Conservation (phyloP, 192 early-diverging fungal species). For the Coemansia sp. region DNA sequence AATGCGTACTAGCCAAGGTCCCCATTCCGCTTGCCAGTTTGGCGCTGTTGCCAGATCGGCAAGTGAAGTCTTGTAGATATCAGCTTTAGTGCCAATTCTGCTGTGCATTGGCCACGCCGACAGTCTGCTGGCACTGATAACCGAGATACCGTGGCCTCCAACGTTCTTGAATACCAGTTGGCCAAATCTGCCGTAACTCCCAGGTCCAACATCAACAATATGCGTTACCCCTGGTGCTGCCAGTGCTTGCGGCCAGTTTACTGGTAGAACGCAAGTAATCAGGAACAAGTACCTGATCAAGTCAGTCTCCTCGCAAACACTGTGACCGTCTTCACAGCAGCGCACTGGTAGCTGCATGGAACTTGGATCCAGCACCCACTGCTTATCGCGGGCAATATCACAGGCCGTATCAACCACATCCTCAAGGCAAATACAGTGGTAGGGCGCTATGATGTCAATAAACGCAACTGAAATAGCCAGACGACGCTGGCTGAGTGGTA, state of each 20-base stretch:
- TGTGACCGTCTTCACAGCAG: constrained; percentile 78
- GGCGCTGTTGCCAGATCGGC: constrained; percentile 67
- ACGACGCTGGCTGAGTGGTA: constrained; percentile 81
- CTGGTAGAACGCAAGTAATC: constrained; percentile 65
- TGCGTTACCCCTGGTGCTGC: constrained; percentile 66
- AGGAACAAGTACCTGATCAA: constrained; percentile 67
- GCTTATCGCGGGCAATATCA: constrained; percentile 16
- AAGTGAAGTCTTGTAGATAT: constrained; percentile 69
- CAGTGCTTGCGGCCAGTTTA: constrained; percentile 62
- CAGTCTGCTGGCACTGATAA: constrained; percentile 29
- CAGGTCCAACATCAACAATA: constrained; percentile 92
- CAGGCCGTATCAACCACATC: background rate
- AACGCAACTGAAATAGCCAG: constrained; percentile 75
- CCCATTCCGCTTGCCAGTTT: constrained; percentile 85
- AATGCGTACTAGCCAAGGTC: constrained; percentile 75
- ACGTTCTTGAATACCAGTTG: constrained; percentile 80
- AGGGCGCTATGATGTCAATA: constrained; percentile 83
- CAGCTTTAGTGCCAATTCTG: constrained; percentile 72
- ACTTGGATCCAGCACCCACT: constrained; percentile 20
- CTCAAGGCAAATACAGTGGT: constrained; percentile 50
- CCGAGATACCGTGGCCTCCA: constrained; percentile 78
- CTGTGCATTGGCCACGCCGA: constrained; percentile 19
- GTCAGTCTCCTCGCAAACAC: constrained; percentile 59
- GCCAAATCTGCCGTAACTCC: constrained; percentile 80
- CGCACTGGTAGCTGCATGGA: constrained; percentile 63